phyloP scores from a whole-genome alignment of 179 eudicot species.

The Vitellaria paradoxa region DNA sequence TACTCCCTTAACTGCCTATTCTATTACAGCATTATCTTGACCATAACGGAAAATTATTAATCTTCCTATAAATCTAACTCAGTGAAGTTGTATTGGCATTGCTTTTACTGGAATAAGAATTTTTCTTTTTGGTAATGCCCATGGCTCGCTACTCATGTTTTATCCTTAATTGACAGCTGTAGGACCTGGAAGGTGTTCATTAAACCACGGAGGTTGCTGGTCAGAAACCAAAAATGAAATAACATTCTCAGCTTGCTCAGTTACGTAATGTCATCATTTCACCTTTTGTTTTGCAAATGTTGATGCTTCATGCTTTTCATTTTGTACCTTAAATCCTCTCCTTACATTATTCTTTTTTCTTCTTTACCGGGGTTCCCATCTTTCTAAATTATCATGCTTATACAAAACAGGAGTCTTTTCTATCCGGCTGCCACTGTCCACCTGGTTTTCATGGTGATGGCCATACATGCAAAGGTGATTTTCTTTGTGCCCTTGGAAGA shows the following conservation, averaged over 20 bases:
- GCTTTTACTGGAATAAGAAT: neutral
- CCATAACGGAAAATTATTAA: neutral
- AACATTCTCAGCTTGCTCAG: conserved; percentile 62
- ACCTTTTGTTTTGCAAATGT: neutral
- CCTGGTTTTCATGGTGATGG: conserved; percentile 77
- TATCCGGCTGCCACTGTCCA: conserved; percentile 69
- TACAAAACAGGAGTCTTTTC: conserved; percentile 38
- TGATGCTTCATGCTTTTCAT: neutral
- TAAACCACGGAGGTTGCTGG: conserved; percentile 82
- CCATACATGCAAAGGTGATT: conserved; percentile 62
- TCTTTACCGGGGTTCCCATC: neutral
- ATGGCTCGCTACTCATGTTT: neutral
- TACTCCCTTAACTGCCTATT: neutral
- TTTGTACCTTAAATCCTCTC: neutral
- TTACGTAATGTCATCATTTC: conserved; percentile 33
- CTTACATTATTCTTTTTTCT: neutral
- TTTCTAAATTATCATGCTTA: neutral
- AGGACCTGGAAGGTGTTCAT: conserved; percentile 69
- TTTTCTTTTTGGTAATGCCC: neutral
- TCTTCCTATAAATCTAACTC: neutral
- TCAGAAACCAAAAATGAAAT: conserved; percentile 36
- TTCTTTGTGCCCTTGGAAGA: neutral
- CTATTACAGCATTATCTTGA: neutral
- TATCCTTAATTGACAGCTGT: conserved; percentile 35
- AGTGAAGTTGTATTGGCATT: neutral